phyloP scores from a whole-genome alignment of 1,284 basidiomycete genomes.

The Retiboletus flavoniger region DNA sequence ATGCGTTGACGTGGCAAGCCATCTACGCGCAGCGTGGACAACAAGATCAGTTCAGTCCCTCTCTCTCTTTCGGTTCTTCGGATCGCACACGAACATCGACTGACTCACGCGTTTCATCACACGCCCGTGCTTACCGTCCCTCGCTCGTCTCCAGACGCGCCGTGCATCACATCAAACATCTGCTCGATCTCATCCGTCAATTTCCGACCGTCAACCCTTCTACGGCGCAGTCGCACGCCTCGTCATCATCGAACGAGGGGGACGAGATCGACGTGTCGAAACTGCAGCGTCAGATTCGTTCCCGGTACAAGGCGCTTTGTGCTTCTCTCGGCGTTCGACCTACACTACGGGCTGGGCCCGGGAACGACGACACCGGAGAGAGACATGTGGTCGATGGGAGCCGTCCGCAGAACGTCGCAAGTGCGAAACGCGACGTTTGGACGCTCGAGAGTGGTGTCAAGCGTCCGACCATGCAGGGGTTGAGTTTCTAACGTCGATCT shows the following conservation, averaged over 20 bases:
- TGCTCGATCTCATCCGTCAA: conserved; percentile 68
- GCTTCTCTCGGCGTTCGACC: conserved; percentile 78
- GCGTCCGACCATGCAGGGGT: conserved; percentile 32
- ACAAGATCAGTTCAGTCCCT: conserved; percentile 47
- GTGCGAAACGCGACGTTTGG: conserved; percentile 31
- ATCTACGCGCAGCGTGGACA: conserved; percentile 42
- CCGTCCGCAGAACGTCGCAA: neutral
- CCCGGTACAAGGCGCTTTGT: conserved; percentile 85
- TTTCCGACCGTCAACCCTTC: conserved; percentile 78
- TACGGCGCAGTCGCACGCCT: conserved; percentile 24
- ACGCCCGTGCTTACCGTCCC: neutral
- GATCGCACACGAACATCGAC: neutral
- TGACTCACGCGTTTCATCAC: neutral
- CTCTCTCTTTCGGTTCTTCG: neutral
- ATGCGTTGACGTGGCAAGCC: conserved; percentile 69
- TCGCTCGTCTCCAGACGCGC: conserved; percentile 47
- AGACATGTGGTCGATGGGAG: neutral
- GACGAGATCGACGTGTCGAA: conserved; percentile 70
- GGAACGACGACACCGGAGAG: conserved; percentile 15
- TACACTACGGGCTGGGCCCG: conserved; percentile 44
- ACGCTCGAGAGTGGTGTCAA: conserved; percentile 28
- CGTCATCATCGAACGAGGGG: conserved; percentile 20
- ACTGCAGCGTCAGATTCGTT: conserved; percentile 81
- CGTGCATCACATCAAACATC: conserved; percentile 60
- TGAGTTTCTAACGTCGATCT: conserved; percentile 35